These are phyloP conservation scores for Gnomoniopsis sp. DNA, from an alignment of 2,329 filamentous ascomycete genomes.

Conservation along the genomic window DNA sequence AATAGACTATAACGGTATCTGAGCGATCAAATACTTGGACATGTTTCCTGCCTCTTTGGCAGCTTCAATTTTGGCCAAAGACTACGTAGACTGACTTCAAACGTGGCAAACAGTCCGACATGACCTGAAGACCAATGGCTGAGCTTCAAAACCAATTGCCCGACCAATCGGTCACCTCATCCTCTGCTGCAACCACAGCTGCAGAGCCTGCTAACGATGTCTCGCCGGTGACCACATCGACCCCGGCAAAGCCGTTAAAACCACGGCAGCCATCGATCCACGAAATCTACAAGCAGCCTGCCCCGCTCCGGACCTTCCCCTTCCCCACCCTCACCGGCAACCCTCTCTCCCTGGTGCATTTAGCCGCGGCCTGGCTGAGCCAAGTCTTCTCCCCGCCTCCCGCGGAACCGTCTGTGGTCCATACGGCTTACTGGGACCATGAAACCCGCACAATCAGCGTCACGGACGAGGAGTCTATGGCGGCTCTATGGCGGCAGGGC, in stretches of 20 bases:
- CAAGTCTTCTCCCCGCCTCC: constrained; percentile 67
- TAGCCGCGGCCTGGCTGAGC: constrained; percentile 72
- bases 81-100: constrained; percentile 17
- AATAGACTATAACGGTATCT: constrained; percentile 98
- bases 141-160: constrained; percentile 27
- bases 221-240: constrained; percentile 18
- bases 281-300: constrained; percentile 76
- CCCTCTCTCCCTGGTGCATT: constrained; percentile 79
- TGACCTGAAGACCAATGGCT: constrained; percentile 44
- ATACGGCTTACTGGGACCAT: constrained; percentile 76
- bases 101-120: constrained; percentile 37
- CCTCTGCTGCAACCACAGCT: constrained; percentile 17
- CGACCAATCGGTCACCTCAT: background rate
- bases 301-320: constrained; percentile 78
- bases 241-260: constrained; percentile 13
- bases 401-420: constrained; percentile 60
- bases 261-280: constrained; percentile 40
- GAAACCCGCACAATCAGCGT: constrained; percentile 82
- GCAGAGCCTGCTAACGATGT: constrained; percentile 16
- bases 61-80: background rate
- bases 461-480: constrained; percentile 69
- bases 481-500: constrained; percentile 89
- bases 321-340: constrained; percentile 88
- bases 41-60: background rate
- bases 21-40: constrained; percentile 48